Base-by-base conservation (phyloP, 78 protist genomes). In the Mastigamoeba balamuthi region DNA sequence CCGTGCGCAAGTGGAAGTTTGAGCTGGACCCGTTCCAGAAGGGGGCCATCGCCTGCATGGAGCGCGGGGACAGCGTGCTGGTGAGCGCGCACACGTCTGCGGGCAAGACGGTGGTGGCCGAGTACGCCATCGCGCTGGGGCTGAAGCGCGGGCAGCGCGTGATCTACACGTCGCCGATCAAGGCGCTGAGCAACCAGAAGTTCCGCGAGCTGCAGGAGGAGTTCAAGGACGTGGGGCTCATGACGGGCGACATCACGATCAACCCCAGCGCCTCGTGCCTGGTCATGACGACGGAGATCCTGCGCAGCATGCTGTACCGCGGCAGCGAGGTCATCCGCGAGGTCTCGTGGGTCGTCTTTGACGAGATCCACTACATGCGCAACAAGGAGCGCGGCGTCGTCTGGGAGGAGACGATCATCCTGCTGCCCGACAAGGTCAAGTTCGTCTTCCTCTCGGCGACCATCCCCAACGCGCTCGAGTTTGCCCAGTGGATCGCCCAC, bases 21-120 rank as follows among this genome's bases (percentile, higher is more conserved):
- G 58, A 48, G 58, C 58, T 48, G 58, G 58, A 48, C 17, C 58
- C 58, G 17, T 48, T 48, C 58, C 58, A 48, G 17, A 48, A 48
- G 17, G 58, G 17, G 58, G 17, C 58, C 17, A 48, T 48, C 17
- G 58, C 58, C 58, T 48, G 58, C 17, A 17, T 48, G 33, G 58
- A 48, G 17, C 17, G 58, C 8, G 36, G 69, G 1, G 94, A 95
- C 9, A 77, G 91, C 3, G 99, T 97, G 9, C 75, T 97, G 2
- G 98, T 97, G 6, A 44, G 97, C 1, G 99, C 99, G 2, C 99
- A 97, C 69, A 97, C 99, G 3, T 92, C 97, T 6, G 98, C 99
- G 0, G 99, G 99, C 4, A 97, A 97, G 69, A 97, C 99, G 1
- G 97, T 94, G 10, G 92, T 93, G 25, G 99, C 98, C 0, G 93